phyloP scores from a whole-genome alignment of 2,329 filamentous ascomycete genomes.

The Blumeriella jaapii region DNA sequence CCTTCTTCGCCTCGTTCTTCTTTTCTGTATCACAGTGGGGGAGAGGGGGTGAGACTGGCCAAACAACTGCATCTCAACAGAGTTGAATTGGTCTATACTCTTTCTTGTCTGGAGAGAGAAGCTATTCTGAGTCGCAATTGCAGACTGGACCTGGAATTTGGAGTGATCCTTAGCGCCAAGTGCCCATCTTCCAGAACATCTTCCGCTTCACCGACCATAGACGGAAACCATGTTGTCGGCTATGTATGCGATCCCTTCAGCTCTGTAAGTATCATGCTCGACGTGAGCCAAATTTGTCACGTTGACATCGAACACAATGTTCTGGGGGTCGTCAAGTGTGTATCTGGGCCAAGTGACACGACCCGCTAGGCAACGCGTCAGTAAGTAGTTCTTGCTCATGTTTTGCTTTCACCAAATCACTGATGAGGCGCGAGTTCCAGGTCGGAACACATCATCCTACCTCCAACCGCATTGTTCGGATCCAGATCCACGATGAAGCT shows the following conservation, averaged over 20 bases:
- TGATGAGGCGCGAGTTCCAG: not conserved
- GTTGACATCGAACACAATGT: slow-evolving; percentile 40
- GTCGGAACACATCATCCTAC: slow-evolving; percentile 6
- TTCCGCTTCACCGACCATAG: slow-evolving; percentile 7
- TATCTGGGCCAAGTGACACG: slow-evolving; percentile 35
- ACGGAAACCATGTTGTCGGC: slow-evolving; percentile 2
- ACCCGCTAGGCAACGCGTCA: no score
- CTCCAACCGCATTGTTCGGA: slow-evolving; percentile 15
- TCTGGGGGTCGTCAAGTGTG: slow-evolving; percentile 27
- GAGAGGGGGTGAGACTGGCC: no score
- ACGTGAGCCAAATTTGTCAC: slow-evolving; percentile 29
- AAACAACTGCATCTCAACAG: no score
- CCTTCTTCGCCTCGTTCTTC: no score
- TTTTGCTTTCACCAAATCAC: not conserved
- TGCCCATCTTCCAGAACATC: no score
- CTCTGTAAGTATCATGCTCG: slow-evolving; percentile 36
- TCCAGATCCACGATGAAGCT: slow-evolving; percentile 16
- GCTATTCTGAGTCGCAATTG: no score
- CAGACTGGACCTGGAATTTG: no score
- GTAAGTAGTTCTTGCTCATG: not conserved
- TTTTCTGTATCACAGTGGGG: no score
- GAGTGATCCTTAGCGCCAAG: no score
- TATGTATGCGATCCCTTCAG: slow-evolving; percentile 22
- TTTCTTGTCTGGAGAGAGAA: no score
- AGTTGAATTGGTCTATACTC: no score